Conservation (phyloP, 2,329 filamentous ascomycete species). For the Trichophyton simii region DNA sequence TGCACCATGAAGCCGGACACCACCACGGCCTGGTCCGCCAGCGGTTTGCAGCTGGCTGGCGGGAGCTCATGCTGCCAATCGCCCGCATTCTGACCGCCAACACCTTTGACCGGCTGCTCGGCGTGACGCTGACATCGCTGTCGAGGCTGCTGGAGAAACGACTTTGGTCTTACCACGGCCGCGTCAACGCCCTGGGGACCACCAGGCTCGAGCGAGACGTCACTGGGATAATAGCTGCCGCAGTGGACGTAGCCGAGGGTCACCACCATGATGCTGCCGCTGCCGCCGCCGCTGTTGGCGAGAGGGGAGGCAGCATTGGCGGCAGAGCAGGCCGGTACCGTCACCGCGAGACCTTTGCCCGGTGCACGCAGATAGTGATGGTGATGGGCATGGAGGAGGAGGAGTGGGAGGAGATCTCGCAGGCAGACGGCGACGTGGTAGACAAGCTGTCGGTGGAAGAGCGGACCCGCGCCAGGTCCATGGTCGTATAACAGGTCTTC, state of each 20-base stretch:
- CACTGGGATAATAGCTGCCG: conserved; percentile 51
- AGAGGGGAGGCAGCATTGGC: conserved; percentile 22
- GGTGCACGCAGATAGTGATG: conserved; percentile 68
- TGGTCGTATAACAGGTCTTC: conserved; percentile 37
- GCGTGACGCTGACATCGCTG: conserved; percentile 61
- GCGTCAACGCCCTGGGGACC: conserved; percentile 68
- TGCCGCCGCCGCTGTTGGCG: conserved; percentile 9
- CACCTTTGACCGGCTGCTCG: conserved; percentile 64
- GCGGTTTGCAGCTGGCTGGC: conserved; percentile 77
- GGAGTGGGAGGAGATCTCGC: conserved; percentile 70
- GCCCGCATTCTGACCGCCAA: conserved; percentile 68
- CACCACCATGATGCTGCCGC: conserved; percentile 4
- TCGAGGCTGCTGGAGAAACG: conserved; percentile 74
- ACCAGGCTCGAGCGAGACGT: conserved; percentile 77
- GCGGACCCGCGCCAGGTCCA: conserved; percentile 55
- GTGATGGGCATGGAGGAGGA: conserved; percentile 92
- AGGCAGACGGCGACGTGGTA: conserved; percentile 40
- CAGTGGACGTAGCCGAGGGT: conserved; percentile 28
- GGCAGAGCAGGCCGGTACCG: conserved; percentile 59
- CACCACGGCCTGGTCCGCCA: conserved; percentile 54
- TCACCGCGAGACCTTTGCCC: conserved; percentile 62
- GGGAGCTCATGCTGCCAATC: conserved; percentile 70
- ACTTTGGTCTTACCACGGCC: conserved; percentile 66
- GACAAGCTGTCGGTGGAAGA: conserved; percentile 62
- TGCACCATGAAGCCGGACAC: conserved; percentile 16